These are phyloP conservation scores for Teunomyces lycoperdinae DNA, from an alignment of 805 yeast species.

Conservation along the genomic window DNA sequence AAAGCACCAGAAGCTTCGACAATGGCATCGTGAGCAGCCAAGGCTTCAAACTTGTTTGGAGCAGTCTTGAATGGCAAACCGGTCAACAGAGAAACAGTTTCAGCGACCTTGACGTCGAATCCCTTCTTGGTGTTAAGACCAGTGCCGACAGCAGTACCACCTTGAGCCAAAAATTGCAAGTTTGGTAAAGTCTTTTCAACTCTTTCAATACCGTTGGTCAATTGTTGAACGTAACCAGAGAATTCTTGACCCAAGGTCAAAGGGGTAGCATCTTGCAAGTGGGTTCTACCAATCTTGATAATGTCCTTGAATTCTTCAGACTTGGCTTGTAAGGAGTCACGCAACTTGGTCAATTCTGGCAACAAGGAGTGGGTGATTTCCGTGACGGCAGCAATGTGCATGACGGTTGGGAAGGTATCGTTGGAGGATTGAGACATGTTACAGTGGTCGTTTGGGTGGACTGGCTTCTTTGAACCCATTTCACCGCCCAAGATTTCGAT, in stretches of 20 bases:
- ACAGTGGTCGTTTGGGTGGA: constrained; percentile 98
- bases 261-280: constrained; percentile 98
- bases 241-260: constrained; percentile 97
- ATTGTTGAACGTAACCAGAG: constrained; percentile 92
- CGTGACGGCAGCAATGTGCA: constrained; percentile 98
- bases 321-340: constrained; percentile 75
- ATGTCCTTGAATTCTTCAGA: constrained; percentile 80
- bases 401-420: constrained; percentile 98
- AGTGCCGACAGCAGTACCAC: constrained; percentile 99
- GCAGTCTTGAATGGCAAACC: constrained; percentile 91
- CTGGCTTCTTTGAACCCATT: constrained; percentile 88
- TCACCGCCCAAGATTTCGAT: constrained; percentile 92
- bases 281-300: constrained; percentile 98
- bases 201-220: constrained; percentile 85
- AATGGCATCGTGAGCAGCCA: constrained; percentile 98
- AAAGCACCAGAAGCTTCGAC: constrained; percentile 97
- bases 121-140: constrained; percentile 94
- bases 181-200: constrained; percentile 74
- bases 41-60: constrained; percentile 98
- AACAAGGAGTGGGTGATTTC: constrained; percentile 74
- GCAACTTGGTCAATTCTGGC: constrained; percentile 77
- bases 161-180: constrained; percentile 87
- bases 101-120: constrained; percentile 83
- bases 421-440: constrained; percentile 98
- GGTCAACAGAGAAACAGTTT: constrained; percentile 78